Evolutionary conservation across 148 eudicot species (phyloP).

Genomic region (Diospyros kaki): DNA sequence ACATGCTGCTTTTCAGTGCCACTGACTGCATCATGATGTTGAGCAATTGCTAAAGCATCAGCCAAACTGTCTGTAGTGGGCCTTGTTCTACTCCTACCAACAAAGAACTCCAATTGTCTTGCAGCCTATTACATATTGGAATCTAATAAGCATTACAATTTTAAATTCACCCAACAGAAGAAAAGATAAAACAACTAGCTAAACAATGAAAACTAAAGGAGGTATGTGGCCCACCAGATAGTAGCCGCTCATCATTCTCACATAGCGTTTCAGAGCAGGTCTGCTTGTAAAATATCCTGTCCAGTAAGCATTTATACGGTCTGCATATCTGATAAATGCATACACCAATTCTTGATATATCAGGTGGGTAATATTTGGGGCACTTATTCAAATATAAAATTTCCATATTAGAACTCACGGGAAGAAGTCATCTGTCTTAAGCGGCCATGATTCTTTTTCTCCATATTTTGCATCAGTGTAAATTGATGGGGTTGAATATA

Average conservation of each 20-base stretch:
- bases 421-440: slow-evolving; percentile 82
- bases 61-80: slow-evolving; percentile 65
- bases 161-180: not conserved
- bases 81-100: slow-evolving; percentile 65
- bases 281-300: slow-evolving; percentile 95
- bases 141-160: slow-evolving; percentile 9
- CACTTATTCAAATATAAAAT: not conserved
- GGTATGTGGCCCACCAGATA: slow-evolving; percentile 55
- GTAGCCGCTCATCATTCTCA: slow-evolving; percentile 86
- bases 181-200: not conserved
- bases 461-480: slow-evolving; percentile 92
- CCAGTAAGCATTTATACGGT: slow-evolving; percentile 82
- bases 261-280: slow-evolving; percentile 84
- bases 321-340: slow-evolving; percentile 70
- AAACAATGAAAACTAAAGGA: slow-evolving; percentile 3
- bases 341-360: not conserved
- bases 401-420: slow-evolving; percentile 58
- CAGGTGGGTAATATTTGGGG: not conserved
- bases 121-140: slow-evolving; percentile 57
- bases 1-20: slow-evolving; percentile 96
- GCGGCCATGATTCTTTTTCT: slow-evolving; percentile 70
- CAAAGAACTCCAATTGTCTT: slow-evolving; percentile 77
- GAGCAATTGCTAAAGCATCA: slow-evolving; percentile 90
- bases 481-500: slow-evolving; percentile 87
- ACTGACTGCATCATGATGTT: slow-evolving; percentile 96